Percentiles rank a stretch among this genome's conserved stretches.
phyloP scores from a whole-genome alignment of 306 rosid genomes.

The Mimosa pudica region DNA sequence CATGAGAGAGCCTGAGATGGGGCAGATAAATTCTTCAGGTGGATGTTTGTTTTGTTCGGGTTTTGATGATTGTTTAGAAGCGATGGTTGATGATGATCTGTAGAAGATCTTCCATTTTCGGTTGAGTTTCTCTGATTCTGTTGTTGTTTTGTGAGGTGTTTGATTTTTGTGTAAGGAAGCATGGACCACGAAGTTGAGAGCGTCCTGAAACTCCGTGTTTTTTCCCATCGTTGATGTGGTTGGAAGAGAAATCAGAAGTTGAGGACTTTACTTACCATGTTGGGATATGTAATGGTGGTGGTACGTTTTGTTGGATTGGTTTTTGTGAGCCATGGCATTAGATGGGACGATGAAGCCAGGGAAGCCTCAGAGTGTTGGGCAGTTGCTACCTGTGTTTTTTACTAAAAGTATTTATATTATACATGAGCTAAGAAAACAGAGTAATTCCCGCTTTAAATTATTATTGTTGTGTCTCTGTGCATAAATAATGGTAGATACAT shows the following conservation, averaged over 20 bases:
- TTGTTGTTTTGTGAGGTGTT: slow-evolving; percentile 20
- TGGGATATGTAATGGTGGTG: no score
- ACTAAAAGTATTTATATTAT: neutral
- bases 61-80: slow-evolving; percentile 40
- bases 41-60: slow-evolving; percentile 29
- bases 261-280: neutral
- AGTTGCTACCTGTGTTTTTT: neutral
- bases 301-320: neutral
- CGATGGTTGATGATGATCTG: slow-evolving; percentile 36
- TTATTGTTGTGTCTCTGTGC: neutral
- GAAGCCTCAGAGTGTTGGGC: neutral
- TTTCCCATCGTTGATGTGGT: slow-evolving; percentile 9
- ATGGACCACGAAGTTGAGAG: slow-evolving; percentile 47
- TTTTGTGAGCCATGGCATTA: neutral
- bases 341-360: neutral
- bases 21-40: slow-evolving; percentile 83
- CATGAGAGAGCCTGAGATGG: slow-evolving; percentile 72
- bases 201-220: slow-evolving; percentile 68
- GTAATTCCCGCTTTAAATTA: no score
- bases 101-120: slow-evolving; percentile 75
- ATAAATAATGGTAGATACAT: neutral
- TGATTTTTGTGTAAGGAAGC: slow-evolving; percentile 31
- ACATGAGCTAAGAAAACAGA: no score
- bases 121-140: slow-evolving; percentile 37
- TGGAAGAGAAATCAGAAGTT: slow-evolving; percentile 1